Percentiles rank a stretch among this genome's conserved stretches.
These are phyloP conservation scores for Oehlia diaphana DNA, from an alignment of 192 early-diverging fungal species.

Conservation along the genomic window DNA sequence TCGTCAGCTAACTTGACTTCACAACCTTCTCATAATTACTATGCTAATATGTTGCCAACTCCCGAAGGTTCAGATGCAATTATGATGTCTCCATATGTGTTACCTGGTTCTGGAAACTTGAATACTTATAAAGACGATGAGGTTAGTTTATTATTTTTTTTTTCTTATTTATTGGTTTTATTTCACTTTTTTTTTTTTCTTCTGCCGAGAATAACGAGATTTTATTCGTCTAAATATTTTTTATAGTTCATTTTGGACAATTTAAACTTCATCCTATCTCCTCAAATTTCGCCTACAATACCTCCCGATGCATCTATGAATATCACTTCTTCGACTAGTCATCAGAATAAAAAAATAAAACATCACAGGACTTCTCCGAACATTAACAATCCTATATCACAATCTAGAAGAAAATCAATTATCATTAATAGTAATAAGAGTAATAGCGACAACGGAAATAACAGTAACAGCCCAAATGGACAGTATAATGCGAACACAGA, in stretches of 20 bases:
- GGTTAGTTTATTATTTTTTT: not conserved
- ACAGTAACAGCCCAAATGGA: not conserved
- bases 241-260: not conserved
- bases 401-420: not conserved
- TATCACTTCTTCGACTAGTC: not conserved
- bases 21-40: not conserved
- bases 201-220: not conserved
- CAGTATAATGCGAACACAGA: not conserved
- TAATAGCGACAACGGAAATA: not conserved
- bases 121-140: not conserved
- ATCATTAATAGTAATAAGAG: not conserved
- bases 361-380: not conserved
- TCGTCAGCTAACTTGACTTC: not conserved
- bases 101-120: not conserved
- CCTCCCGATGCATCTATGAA: not conserved
- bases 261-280: not conserved
- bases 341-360: not conserved
- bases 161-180: not conserved
- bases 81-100: constrained; percentile 15
- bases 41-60: constrained; percentile 17
- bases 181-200: not conserved
- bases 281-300: constrained; percentile 8
- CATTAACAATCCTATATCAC: not conserved
- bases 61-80: constrained; percentile 14
- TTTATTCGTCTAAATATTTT: not conserved